Percentiles rank a stretch among this genome's conserved stretches.
Evolutionary conservation across 306 rosid species (phyloP).

Genomic region (Senna siamea): DNA sequence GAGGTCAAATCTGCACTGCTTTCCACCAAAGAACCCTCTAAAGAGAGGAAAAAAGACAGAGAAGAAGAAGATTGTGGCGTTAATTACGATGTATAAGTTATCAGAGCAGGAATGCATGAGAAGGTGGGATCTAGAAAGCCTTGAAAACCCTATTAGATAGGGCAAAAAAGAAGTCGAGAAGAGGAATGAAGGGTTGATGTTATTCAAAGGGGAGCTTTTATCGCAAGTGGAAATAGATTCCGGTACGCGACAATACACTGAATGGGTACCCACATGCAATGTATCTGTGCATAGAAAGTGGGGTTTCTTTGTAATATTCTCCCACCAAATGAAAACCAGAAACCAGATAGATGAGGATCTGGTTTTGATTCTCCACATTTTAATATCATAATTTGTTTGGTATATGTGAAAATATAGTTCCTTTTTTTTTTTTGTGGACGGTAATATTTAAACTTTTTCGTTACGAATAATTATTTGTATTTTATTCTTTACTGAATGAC

Average conservation of each 20-base stretch:
- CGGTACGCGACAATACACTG: slow-evolving; percentile 52
- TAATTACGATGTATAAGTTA: slow-evolving; percentile 12
- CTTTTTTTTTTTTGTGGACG: neutral
- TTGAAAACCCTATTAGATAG: slow-evolving; percentile 80
- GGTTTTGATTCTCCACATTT: neutral
- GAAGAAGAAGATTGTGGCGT: slow-evolving; percentile 41
- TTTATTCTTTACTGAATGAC: neutral
- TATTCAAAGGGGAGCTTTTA: slow-evolving; percentile 44
- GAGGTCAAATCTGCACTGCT: slow-evolving; percentile 50
- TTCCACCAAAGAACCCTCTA: slow-evolving; percentile 63
- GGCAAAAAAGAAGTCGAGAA: slow-evolving; percentile 55
- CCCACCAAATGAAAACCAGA: slow-evolving; percentile 62
- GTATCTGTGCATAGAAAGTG: slow-evolving; percentile 68
- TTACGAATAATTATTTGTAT: neutral
- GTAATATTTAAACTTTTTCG: neutral
- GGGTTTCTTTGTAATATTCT: slow-evolving; percentile 60
- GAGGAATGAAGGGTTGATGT: slow-evolving; percentile 25
- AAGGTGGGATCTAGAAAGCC: slow-evolving; percentile 31
- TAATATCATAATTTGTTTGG: neutral
- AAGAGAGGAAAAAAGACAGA: slow-evolving; percentile 69
- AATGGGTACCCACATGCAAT: slow-evolving; percentile 68
- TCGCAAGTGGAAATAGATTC: slow-evolving; percentile 40
- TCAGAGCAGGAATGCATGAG: slow-evolving; percentile 61
- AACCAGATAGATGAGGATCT: slow-evolving; percentile 27
- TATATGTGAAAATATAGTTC: neutral